phyloP scores from a whole-genome alignment of 345 rosid genomes.

The Pistacia vera region DNA sequence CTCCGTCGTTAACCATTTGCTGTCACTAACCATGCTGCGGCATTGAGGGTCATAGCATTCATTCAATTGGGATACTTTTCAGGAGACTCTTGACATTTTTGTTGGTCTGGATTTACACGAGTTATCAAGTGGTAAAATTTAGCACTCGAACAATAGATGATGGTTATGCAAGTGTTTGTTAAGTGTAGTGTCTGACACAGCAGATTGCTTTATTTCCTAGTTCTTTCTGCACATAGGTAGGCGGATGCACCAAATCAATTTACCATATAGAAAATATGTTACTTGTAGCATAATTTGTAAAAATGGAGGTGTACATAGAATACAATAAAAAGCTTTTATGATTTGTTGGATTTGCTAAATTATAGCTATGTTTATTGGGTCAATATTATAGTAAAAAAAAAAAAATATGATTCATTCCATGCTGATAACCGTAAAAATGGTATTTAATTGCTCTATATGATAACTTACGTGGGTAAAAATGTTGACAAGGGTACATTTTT shows the following conservation, averaged over 20 bases:
- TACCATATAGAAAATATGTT: not conserved
- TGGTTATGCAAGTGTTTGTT: not conserved
- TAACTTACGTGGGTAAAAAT: too few relatives aligned
- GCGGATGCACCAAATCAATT: not conserved
- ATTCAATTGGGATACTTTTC: not conserved
- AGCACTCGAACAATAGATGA: not conserved
- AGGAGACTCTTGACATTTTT: not conserved
- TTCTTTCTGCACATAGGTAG: conserved; percentile 3
- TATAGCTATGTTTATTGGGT: not conserved
- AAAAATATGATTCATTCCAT: too few relatives aligned
- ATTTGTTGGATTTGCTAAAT: not conserved
- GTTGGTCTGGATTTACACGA: not conserved
- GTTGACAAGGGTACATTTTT: too few relatives aligned
- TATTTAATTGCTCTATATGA: too few relatives aligned
- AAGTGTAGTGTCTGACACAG: not conserved
- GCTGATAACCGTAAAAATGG: too few relatives aligned
- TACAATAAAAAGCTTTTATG: not conserved
- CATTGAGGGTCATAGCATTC: not conserved
- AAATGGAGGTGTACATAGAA: conserved; percentile 4
- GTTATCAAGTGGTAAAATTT: not conserved
- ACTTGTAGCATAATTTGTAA: not conserved
- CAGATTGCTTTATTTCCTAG: not conserved
- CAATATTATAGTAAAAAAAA: too few relatives aligned
- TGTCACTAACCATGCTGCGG: not conserved
- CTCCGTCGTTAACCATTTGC: not conserved